Percentiles rank a stretch among this genome's conserved stretches.
These are phyloP conservation scores for Coniochaeta sp. DNA, from an alignment of 2,329 filamentous ascomycete genomes.

Conservation along the genomic window DNA sequence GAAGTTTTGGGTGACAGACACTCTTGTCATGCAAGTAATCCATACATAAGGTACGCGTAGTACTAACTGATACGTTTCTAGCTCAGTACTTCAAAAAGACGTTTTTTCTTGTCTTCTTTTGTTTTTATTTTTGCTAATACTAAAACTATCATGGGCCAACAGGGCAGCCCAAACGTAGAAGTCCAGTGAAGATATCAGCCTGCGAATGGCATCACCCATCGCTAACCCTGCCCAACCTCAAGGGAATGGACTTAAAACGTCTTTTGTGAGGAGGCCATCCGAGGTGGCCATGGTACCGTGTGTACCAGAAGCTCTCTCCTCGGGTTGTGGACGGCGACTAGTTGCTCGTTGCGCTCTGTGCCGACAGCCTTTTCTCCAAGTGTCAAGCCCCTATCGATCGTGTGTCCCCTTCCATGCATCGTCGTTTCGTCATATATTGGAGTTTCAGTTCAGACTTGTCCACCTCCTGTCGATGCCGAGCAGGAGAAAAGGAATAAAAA, in stretches of 20 bases:
- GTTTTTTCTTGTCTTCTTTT: neutral
- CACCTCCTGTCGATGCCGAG: slow-evolving; percentile 7
- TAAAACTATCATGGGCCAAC: neutral
- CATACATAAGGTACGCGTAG: no score
- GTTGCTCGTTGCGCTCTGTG: neutral
- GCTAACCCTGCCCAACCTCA: neutral
- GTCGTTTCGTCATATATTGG: neutral
- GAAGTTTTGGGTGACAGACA: neutral
- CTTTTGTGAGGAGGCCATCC: neutral
- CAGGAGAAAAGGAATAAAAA: neutral
- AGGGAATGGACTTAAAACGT: neutral
- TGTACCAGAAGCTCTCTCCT: neutral
- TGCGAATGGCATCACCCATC: neutral
- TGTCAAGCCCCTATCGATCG: slow-evolving; percentile 4
- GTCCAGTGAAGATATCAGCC: neutral
- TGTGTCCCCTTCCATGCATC: slow-evolving; percentile 4
- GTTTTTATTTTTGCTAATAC: neutral
- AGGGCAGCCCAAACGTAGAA: neutral
- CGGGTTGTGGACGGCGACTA: neutral
- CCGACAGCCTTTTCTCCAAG: neutral
- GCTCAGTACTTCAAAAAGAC: neutral
- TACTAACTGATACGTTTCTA: no score
- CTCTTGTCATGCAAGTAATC: no score
- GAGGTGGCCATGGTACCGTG: neutral
- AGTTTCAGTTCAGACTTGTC: neutral